Conservation (phyloP, 139 green algal genomes). For the Micractinium conductrix region DNA sequence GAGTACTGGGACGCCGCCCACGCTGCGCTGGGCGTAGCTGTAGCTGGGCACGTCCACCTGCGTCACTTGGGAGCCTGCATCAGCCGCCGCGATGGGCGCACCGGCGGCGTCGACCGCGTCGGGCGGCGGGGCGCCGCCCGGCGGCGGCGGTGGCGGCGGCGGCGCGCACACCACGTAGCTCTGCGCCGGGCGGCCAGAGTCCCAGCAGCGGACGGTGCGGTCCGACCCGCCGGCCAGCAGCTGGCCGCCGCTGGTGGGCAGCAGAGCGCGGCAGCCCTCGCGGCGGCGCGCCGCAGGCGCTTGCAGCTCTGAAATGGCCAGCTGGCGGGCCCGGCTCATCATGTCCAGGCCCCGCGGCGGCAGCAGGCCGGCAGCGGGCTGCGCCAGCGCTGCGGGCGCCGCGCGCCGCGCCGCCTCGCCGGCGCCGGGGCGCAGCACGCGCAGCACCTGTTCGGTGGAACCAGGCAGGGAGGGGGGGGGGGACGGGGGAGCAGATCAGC, state of each 20-base stretch:
- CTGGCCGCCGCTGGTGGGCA: constrained; percentile 60
- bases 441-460: constrained; percentile 40
- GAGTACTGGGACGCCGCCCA: constrained; percentile 62
- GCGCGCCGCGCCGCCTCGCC: constrained; percentile 30
- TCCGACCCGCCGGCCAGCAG: constrained; percentile 78
- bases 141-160: constrained; percentile 41
- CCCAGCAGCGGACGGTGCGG: constrained; percentile 68
- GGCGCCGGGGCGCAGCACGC: constrained; percentile 10
- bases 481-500: not conserved
- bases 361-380: not conserved
- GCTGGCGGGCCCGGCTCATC: constrained; percentile 32
- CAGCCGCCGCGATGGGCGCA: not conserved
- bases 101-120: not conserved
- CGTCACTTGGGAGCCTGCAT: not conserved
- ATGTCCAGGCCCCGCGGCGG: constrained; percentile 25
- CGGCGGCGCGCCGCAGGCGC: constrained; percentile 21
- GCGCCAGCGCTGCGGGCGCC: constrained; percentile 48
- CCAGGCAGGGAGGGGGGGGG: not conserved
- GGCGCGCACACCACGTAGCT: constrained; percentile 71
- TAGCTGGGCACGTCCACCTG: constrained; percentile 56
- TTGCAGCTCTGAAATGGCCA: constrained; percentile 55
- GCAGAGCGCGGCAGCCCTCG: constrained; percentile 13
- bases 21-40: constrained; percentile 45
- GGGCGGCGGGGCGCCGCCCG: not conserved
- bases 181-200: constrained; percentile 56